Evolutionary conservation across 805 yeast genomes (phyloP).

Genomic region (Lipomyces yamadae): DNA sequence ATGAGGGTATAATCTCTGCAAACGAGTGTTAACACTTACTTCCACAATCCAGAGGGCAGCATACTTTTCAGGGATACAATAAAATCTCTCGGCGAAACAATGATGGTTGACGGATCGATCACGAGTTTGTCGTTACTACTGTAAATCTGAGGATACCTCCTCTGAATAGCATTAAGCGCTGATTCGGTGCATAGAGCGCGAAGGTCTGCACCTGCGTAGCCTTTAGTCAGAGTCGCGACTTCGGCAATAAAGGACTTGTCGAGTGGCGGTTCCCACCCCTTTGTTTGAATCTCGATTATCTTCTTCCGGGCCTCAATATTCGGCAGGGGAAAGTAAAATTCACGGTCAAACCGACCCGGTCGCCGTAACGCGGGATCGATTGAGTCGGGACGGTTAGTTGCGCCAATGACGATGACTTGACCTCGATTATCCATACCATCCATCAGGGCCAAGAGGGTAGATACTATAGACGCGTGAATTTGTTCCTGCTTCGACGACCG

Average conservation of each 20-base stretch:
- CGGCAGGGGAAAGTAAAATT: constrained; percentile 94
- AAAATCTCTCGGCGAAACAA: constrained; percentile 81
- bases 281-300: constrained; percentile 83
- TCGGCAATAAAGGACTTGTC: constrained; percentile 61
- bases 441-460: constrained; percentile 93
- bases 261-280: constrained; percentile 82
- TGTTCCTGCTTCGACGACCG: constrained; percentile 97
- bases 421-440: constrained; percentile 99
- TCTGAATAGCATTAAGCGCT: constrained; percentile 87
- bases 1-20: constrained; percentile 78
- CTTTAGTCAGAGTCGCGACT: constrained; percentile 83
- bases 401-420: constrained; percentile 97
- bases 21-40: background rate
- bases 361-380: constrained; percentile 97
- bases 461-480: constrained; percentile 95
- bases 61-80: constrained; percentile 73
- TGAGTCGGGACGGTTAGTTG: constrained; percentile 96
- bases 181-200: constrained; percentile 95
- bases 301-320: constrained; percentile 76
- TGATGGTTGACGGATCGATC: constrained; percentile 72
- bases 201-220: constrained; percentile 97
- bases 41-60: background rate
- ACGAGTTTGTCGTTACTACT: constrained; percentile 69
- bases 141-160: constrained; percentile 93
- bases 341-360: constrained; percentile 97